Evolutionary conservation across 306 rosid genomes (phyloP), one percentile per base, ranked within the genome.

Genomic region (Astragalus glycyphyllos): DNA sequence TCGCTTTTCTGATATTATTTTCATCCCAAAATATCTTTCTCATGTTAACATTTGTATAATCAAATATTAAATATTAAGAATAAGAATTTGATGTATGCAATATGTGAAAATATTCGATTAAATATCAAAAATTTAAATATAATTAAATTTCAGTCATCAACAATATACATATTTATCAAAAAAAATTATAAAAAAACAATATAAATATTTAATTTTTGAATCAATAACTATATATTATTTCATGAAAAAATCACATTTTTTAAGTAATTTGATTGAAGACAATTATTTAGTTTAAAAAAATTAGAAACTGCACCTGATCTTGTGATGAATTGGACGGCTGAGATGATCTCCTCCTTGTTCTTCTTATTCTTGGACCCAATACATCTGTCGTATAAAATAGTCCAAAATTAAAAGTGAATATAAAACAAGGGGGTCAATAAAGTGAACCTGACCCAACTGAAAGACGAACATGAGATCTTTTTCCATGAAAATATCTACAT

Each of bases 251-350:
- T 20, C 23, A 20, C 23, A 20, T 20, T 20, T 20, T 20, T 20
- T 20, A 20, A 20, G 23, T 20, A 20, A 20, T 20, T 20, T 2
- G 23, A 20, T 20, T 20, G 2, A 20, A 26, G 31, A 26, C 31
- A 2, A 26, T 26, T 26, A 26, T 26, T 26, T 26, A 8, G 14
- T 45, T 45, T 8, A 12, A 45, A 3, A 45, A 1, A 11, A 8
- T 11, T 45, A 29, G 11, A 29, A 11, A 7, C 53, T 69, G 16
- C 2, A 80, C 97, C 97, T 90, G 97, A 58, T 92, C 97, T 41
- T 69, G 69, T 4, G 68, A 68, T 11, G 91, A 74, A 50, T 65
- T 78, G 68, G 8, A 65, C 46, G 85, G 87, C 9, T 49, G 77
- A 61, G 88, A 80, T 76, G 79, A 23, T 60, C 76, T 69, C 55